A percentile compares a stretch with the other conserved stretches of the same genome.
Conservation (phyloP, 2,329 filamentous ascomycete species). For the Colletotrichum destructivum region DNA sequence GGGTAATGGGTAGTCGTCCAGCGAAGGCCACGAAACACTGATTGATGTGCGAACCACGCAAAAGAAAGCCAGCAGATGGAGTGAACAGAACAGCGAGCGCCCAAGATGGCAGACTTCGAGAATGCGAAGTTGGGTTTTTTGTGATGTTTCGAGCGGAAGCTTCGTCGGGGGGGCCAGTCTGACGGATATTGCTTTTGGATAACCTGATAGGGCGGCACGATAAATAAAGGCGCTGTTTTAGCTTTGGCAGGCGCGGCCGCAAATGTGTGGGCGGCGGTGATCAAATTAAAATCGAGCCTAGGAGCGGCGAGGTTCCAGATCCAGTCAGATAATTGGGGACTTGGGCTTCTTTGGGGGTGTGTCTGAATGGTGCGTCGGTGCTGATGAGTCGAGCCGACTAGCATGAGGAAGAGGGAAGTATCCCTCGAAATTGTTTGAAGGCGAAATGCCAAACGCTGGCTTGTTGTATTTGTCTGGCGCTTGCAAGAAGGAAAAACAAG, state of each 20-base stretch:
- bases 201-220: conserved; percentile 36
- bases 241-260: conserved; percentile 38
- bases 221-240: conserved; percentile 39
- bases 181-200: conserved; percentile 36
- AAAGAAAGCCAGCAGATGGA: not conserved
- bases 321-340: conserved; percentile 34
- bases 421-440: not conserved
- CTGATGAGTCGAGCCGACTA: conserved; percentile 6
- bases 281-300: conserved; percentile 40
- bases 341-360: conserved; percentile 9
- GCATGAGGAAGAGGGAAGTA: not conserved
- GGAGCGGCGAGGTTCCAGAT: conserved; percentile 39
- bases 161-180: conserved; percentile 33
- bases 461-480: conserved; percentile 1
- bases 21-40: conserved; percentile 38
- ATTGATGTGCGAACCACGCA: conserved; percentile 12
- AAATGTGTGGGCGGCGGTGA: conserved; percentile 40
- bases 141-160: conserved; percentile 40
- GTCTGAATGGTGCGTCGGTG: not conserved
- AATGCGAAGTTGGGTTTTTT: conserved; percentile 37
- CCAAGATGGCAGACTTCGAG: conserved; percentile 41
- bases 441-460: conserved; percentile 17
- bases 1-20: conserved; percentile 39
- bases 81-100: not conserved
- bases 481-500: conserved; percentile 15